Evolutionary conservation across 257 asterid genomes (phyloP), one percentile per base, ranked within the genome.

Genomic region (Anisodus acutangulus): DNA sequence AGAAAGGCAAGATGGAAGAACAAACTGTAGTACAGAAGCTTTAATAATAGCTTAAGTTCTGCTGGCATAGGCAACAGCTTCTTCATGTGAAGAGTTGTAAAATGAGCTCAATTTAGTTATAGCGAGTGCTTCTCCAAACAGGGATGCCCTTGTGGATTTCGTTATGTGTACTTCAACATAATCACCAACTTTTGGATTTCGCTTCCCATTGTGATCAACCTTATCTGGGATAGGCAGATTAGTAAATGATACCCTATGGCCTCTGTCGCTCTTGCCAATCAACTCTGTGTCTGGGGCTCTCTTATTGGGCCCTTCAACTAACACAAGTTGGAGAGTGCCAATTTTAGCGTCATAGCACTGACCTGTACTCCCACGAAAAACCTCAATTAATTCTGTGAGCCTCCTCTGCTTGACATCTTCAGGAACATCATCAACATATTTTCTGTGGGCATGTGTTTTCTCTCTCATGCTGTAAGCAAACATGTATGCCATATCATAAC

Each of bases 401-500:
- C 99, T 89, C 90, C 98, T 91, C 87, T 96, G 98, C 88, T 96
- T 96, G 51, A 93, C 93, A 59, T 80, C 92, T 9, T 92, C 97
- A 55, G 97, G 95, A 84, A 93, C 95, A 88, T 94, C 98, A 81
- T 95, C 98, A 7, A 60, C 90, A 80, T 96, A 96, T 87, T 92
- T 96, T 87, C 98, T 89, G 83, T 94, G 98, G 59, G 99, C 99
- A 58, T 96, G 98, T 76, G 99, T 96, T 92, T 96, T 96, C 89
- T 94, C 99, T 88, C 99, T 93, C 98, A 94, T 94, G 91, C 99
- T 94, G 93, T 94, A 96, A 81, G 98, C 99, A 91, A 96, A 96
- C 98, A 96, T 94, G 90, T 93, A 96, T 54, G 99, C 99, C 99
- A 96, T 93, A 82, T 95, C 98, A 86, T 93, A 95, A 45, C 96